Conservation (phyloP, 352 stramenopile species). For the Globisporangium recalcitrans region DNA sequence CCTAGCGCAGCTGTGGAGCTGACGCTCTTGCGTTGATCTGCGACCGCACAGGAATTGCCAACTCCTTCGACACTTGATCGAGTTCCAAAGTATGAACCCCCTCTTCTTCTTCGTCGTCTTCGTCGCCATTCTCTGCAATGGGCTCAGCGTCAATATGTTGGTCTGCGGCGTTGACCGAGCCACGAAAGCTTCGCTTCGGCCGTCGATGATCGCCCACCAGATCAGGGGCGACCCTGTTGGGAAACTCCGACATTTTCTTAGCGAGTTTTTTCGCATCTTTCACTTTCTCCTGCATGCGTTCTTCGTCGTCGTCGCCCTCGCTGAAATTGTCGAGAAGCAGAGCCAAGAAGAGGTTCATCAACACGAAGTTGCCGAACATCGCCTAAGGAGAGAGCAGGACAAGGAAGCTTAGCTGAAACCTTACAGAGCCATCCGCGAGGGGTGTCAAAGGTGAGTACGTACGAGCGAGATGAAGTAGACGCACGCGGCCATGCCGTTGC, state of each 20-base stretch:
- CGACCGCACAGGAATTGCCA: not conserved
- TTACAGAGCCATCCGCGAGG: not conserved
- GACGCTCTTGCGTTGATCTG: not conserved
- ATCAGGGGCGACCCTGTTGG: conserved; percentile 41
- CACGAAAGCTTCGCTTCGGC: conserved; percentile 18
- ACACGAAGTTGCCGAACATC: conserved; percentile 87
- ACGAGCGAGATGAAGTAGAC: conserved; percentile 88
- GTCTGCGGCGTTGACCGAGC: not conserved
- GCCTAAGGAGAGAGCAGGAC: conserved; percentile 28
- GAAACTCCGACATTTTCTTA: conserved; percentile 53
- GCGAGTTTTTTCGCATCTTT: conserved; percentile 48
- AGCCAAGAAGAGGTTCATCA: conserved; percentile 94
- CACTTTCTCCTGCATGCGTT: conserved; percentile 29
- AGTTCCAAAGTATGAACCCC: conserved; percentile 22
- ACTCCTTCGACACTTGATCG: conserved; percentile 18
- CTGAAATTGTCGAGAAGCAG: conserved; percentile 91
- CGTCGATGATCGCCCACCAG: conserved; percentile 17
- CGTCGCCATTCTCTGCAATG: conserved; percentile 17
- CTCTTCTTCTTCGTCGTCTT: conserved; percentile 40
- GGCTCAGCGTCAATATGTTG: conserved; percentile 5
- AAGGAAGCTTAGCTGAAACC: not conserved
- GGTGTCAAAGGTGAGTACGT: conserved; percentile 2
- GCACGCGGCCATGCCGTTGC: conserved; percentile 52
- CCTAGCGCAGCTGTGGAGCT: not conserved
- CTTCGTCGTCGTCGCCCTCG: conserved; percentile 54